These are phyloP conservation scores for Exophiala oligosperma DNA, from an alignment of 2,329 filamentous ascomycete species.

Conservation along the genomic window DNA sequence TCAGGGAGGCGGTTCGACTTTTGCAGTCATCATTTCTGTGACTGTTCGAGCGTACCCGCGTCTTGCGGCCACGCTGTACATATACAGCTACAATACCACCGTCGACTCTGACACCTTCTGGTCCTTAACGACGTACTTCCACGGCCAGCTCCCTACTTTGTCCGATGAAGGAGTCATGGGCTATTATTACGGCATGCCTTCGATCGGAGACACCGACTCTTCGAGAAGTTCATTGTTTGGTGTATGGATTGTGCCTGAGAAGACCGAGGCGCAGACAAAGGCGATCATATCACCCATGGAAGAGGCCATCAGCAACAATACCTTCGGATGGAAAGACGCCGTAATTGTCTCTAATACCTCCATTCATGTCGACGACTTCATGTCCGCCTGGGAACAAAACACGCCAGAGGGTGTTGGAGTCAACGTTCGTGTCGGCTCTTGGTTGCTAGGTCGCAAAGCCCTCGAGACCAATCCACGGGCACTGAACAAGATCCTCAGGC, in stretches of 20 bases:
- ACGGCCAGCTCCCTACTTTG: constrained; percentile 19
- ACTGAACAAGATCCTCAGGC: constrained; percentile 25
- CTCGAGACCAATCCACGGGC: constrained; percentile 20
- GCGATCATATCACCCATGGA: constrained; percentile 18
- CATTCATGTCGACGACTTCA: constrained; percentile 31
- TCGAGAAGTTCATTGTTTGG: constrained; percentile 15
- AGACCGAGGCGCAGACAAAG: constrained; percentile 12
- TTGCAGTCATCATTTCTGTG: constrained; percentile 54
- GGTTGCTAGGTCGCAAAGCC: constrained; percentile 16
- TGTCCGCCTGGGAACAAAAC: constrained; percentile 15
- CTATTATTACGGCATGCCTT: constrained; percentile 26
- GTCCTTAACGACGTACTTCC: constrained; percentile 49
- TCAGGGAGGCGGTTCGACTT: constrained; percentile 43
- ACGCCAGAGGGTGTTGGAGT: constrained; percentile 13
- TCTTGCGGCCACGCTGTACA: constrained; percentile 41
- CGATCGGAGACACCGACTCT: not conserved
- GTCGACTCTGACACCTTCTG: constrained; percentile 48
- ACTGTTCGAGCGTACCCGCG: constrained; percentile 52
- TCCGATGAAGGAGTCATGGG: constrained; percentile 23
- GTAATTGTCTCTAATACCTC: constrained; percentile 30
- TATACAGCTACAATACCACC: constrained; percentile 40
- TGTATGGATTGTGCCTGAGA: constrained; percentile 22
- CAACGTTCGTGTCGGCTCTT: constrained; percentile 20
- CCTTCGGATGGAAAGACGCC: constrained; percentile 28
- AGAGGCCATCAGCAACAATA: constrained; percentile 25